phyloP scores from a whole-genome alignment of 495 filamentous ascomycete species.

The Hyaloscypha variabilis region DNA sequence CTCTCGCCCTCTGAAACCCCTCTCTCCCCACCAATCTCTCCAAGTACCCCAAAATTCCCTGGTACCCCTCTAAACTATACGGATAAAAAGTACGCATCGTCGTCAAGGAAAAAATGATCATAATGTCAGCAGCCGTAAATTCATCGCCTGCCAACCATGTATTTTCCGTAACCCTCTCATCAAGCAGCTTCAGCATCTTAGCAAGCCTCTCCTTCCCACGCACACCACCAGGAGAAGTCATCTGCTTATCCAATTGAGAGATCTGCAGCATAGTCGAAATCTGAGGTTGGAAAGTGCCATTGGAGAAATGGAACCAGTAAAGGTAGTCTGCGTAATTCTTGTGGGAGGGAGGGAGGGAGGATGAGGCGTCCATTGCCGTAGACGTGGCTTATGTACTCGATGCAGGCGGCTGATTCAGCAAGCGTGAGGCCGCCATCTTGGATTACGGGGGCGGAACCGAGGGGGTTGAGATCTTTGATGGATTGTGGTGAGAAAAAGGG shows the following conservation, averaged over 20 bases:
- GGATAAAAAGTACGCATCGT: conserved; percentile 55
- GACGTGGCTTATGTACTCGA: conserved; percentile 58
- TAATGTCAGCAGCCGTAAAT: conserved; percentile 65
- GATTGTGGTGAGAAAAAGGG: conserved; percentile 57
- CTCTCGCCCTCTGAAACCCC: conserved; percentile 45
- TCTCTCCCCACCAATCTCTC: conserved; percentile 41
- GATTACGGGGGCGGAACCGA: conserved; percentile 58
- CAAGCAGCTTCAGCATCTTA: conserved; percentile 39
- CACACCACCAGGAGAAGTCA: conserved; percentile 21
- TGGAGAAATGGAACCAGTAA: conserved; percentile 64
- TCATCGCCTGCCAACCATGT: conserved; percentile 58
- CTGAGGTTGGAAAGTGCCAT: conserved; percentile 53
- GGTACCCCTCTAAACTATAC: conserved; percentile 45
- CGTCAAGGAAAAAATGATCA: conserved; percentile 55
- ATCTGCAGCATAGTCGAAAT: conserved; percentile 30
- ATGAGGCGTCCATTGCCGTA: conserved; percentile 50
- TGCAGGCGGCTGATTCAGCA: conserved; percentile 55
- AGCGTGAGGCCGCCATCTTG: conserved; percentile 52
- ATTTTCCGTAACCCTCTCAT: conserved; percentile 45
- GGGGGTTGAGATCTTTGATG: conserved; percentile 51
- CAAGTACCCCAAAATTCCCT: conserved; percentile 49
- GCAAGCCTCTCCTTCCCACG: conserved; percentile 25
- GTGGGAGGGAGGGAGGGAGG: conserved; percentile 41
- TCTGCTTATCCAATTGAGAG: not conserved
- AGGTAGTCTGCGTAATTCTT: conserved; percentile 56